These are phyloP conservation scores for Lepiota venenata DNA, from an alignment of 768 basidiomycete species.

Conservation along the genomic window DNA sequence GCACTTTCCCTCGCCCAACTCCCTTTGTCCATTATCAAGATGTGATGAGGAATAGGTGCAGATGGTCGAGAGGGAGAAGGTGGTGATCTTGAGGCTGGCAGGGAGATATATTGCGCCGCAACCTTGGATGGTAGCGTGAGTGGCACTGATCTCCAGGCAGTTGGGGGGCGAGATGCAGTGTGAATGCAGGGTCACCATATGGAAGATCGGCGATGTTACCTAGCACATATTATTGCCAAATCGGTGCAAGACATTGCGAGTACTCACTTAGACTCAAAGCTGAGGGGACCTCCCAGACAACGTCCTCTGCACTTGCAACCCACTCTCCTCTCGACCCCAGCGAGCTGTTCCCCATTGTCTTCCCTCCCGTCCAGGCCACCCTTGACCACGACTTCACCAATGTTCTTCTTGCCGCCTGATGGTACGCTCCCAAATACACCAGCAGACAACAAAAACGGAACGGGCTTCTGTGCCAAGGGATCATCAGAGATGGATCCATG, in stretches of 20 bases:
- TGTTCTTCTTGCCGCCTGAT: conserved; percentile 16
- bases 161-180: background rate
- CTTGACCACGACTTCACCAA: conserved; percentile 25
- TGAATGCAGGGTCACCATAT: background rate
- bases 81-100: no score
- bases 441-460: conserved; percentile 23
- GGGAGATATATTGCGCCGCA: no score
- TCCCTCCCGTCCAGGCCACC: conserved; percentile 7
- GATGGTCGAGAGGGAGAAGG: no score
- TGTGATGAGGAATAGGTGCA: no score
- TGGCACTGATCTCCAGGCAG: no score
- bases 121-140: no score
- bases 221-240: no score
- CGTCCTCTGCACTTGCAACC: conserved; percentile 20
- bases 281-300: conserved; percentile 4
- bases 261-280: no score
- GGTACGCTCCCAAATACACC: conserved; percentile 15
- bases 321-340: conserved; percentile 14
- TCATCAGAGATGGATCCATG: background rate
- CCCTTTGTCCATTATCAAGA: no score
- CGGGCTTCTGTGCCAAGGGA: conserved; percentile 2
- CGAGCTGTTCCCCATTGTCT: background rate
- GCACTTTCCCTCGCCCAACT: no score
- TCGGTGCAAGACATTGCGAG: no score
- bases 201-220: no score